phyloP scores from a whole-genome alignment of 2,329 filamentous ascomycete species.

The Colletotrichum lupini region DNA sequence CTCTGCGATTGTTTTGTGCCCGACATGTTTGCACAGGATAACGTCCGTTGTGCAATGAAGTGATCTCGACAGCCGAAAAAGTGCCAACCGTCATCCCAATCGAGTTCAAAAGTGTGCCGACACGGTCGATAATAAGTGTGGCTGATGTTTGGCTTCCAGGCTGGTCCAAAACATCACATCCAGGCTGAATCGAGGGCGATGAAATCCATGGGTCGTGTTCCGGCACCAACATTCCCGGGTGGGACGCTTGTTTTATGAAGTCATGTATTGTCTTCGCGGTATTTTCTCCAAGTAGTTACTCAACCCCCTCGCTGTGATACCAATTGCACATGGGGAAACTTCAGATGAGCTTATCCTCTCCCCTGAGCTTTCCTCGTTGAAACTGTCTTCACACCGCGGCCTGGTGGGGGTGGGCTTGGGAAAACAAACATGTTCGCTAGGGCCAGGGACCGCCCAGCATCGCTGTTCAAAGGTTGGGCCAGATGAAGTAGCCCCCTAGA shows the following conservation, averaged over 20 bases:
- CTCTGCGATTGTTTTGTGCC: conserved; percentile 16
- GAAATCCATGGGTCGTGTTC: conserved; percentile 9
- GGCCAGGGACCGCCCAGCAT: background rate
- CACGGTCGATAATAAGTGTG: conserved; percentile 25
- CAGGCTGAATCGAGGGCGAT: background rate
- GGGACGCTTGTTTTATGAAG: conserved; percentile 23
- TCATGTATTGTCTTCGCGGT: background rate
- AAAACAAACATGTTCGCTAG: conserved; percentile 27
- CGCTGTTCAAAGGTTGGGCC: background rate
- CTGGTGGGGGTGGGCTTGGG: conserved; percentile 11
- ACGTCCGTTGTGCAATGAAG: background rate
- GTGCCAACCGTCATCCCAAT: background rate
- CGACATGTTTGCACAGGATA: conserved; percentile 19
- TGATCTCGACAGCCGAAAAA: background rate
- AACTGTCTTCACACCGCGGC: conserved; percentile 23
- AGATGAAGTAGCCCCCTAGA: background rate
- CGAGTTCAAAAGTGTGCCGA: background rate
- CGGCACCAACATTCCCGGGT: conserved; percentile 26
- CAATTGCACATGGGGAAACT: conserved; percentile 17
- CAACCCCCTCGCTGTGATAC: conserved; percentile 28
- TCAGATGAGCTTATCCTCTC: conserved; percentile 25
- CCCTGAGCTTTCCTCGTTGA: conserved; percentile 21
- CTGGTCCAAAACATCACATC: conserved; percentile 1
- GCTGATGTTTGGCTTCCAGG: conserved; percentile 6
- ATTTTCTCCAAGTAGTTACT: conserved; percentile 18